A percentile compares a stretch with the other conserved stretches of the same genome.
phyloP scores from a whole-genome alignment of 345 rosid genomes.

The Balakata baccata region DNA sequence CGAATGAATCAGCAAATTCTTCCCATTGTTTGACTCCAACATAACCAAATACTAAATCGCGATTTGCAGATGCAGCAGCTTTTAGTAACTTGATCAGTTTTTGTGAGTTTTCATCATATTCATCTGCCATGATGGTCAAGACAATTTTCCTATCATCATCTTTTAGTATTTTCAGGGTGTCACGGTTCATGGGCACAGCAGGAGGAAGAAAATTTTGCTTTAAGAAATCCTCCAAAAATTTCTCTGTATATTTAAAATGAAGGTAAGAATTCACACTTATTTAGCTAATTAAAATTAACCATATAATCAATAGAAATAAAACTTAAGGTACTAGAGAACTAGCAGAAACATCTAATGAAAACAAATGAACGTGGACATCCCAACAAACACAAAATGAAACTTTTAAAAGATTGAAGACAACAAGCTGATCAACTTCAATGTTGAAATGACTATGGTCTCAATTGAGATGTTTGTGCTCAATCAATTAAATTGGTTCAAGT shows the following conservation, averaged over 20 bases:
- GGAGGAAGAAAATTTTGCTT: slow-evolving; percentile 81
- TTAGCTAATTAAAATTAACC: background rate
- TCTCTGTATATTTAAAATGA: slow-evolving; percentile 49
- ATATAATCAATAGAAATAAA: background rate
- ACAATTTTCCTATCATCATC: slow-evolving; percentile 85
- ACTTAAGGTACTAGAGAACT: background rate
- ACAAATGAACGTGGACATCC: background rate
- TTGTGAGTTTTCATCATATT: slow-evolving; percentile 54
- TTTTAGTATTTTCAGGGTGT: slow-evolving; percentile 68
- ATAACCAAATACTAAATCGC: slow-evolving; percentile 79
- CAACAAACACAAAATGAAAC: background rate
- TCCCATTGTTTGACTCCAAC: slow-evolving; percentile 75
- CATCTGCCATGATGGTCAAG: slow-evolving; percentile 72
- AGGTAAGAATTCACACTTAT: background rate
- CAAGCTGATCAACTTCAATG: background rate
- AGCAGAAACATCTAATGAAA: background rate
- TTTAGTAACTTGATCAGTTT: slow-evolving; percentile 61
- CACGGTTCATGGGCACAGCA: slow-evolving; percentile 66
- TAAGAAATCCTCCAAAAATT: slow-evolving; percentile 66
- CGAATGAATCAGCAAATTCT: slow-evolving; percentile 78
- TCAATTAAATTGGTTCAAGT: background rate
- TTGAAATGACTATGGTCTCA: background rate
- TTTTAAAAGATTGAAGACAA: background rate
- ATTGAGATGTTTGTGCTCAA: background rate
- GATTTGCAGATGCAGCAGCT: slow-evolving; percentile 93